Evolutionary conservation across 495 filamentous ascomycete genomes (phyloP).

Genomic region (Tetracladium setigerum): DNA sequence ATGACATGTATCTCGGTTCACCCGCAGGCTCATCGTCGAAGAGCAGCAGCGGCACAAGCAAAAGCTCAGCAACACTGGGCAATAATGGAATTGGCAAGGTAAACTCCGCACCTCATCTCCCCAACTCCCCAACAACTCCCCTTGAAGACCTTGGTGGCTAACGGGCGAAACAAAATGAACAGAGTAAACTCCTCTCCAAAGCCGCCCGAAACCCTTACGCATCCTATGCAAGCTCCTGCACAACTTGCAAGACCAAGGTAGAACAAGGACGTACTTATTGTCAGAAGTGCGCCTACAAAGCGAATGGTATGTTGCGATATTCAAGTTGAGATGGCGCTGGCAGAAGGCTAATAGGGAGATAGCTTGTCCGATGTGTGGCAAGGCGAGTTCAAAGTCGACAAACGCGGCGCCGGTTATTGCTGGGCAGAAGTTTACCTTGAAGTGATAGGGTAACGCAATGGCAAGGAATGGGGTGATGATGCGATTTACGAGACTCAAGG

Average conservation of each 20-base stretch:
- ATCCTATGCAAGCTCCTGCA: constrained; percentile 47
- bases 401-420: constrained; percentile 46
- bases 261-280: constrained; percentile 55
- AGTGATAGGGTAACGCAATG: constrained; percentile 37
- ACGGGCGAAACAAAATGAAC: background rate
- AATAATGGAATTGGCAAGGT: constrained; percentile 47
- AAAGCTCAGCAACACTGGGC: constrained; percentile 45
- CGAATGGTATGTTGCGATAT: constrained; percentile 40
- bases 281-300: constrained; percentile 59
- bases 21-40: constrained; percentile 35
- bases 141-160: constrained; percentile 1
- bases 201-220: constrained; percentile 65
- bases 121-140: constrained; percentile 22
- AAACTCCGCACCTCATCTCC: constrained; percentile 4
- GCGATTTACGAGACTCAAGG: too few species aligned
- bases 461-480: too few species aligned
- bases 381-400: constrained; percentile 41
- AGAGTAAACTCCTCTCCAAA: constrained; percentile 64
- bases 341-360: constrained; percentile 15
- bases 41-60: constrained; percentile 21
- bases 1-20: constrained; percentile 65
- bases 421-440: constrained; percentile 59
- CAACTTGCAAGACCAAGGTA: constrained; percentile 58
- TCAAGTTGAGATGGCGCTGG: background rate
- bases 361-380: constrained; percentile 65